A percentile compares a stretch with the other conserved stretches of the same genome.
These are phyloP conservation scores for Parachaetomium inaequale DNA, from an alignment of 495 filamentous ascomycete genomes.

Conservation along the genomic window DNA sequence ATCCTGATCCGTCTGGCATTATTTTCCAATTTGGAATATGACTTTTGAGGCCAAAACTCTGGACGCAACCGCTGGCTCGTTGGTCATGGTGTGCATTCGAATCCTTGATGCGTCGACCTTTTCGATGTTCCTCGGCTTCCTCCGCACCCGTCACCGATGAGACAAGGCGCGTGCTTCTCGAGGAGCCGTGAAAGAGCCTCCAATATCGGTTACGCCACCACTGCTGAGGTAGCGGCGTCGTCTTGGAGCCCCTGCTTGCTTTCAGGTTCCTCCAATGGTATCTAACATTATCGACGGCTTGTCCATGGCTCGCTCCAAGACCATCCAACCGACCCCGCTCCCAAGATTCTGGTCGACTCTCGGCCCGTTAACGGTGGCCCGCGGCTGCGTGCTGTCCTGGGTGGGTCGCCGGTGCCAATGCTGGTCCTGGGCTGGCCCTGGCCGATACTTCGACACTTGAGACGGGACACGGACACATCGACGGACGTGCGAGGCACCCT, in stretches of 20 bases:
- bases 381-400: slow-evolving; percentile 6
- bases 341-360: background rate
- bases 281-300: background rate
- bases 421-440: slow-evolving; percentile 7
- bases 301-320: background rate
- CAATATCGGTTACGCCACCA: background rate
- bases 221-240: background rate
- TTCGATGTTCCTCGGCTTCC: background rate
- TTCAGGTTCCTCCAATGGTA: background rate
- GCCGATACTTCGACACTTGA: slow-evolving; percentile 19
- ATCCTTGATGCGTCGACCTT: background rate
- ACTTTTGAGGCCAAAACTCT: too few species aligned
- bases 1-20: background rate
- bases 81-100: background rate
- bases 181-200: background rate
- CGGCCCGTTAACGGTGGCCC: background rate
- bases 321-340: slow-evolving; percentile 2
- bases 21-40: too few species aligned
- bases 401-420: slow-evolving; percentile 19
- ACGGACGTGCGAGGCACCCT: slow-evolving; percentile 11
- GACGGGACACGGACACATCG: slow-evolving; percentile 18
- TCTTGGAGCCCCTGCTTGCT: background rate
- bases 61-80: too few species aligned
- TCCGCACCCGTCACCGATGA: background rate
- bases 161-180: background rate